A percentile compares a stretch with the other conserved stretches of the same genome.
Conservation (phyloP, 2,329 filamentous ascomycete genomes). For the Cordyceps militaris region DNA sequence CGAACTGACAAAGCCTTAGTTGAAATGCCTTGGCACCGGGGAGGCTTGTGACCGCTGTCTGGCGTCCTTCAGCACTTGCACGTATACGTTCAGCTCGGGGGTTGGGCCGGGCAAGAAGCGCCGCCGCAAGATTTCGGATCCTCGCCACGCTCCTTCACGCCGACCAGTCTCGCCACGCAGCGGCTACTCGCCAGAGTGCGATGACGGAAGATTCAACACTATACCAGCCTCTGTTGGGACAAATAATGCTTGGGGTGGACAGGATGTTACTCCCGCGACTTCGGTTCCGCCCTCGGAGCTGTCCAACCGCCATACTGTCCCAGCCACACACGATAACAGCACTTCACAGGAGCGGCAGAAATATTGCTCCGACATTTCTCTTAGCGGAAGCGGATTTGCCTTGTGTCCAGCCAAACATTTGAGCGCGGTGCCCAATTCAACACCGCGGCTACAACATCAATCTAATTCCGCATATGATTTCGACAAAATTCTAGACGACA, state of each 20-base stretch:
- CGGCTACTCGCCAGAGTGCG: background rate
- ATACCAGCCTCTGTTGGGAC: background rate
- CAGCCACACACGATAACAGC: background rate
- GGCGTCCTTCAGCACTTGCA: background rate
- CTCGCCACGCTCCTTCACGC: background rate
- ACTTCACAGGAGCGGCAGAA: background rate
- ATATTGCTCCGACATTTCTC: background rate
- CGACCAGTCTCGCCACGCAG: background rate
- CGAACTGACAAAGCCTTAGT: background rate
- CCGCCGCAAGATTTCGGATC: background rate
- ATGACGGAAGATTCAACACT: background rate
- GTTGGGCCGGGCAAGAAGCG: slow-evolving; percentile 8
- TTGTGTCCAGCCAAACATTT: background rate
- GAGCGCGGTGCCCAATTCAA: background rate
- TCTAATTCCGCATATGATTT: background rate
- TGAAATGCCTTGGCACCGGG: slow-evolving; percentile 2
- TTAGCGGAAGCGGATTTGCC: background rate
- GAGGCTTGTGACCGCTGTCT: slow-evolving; percentile 2
- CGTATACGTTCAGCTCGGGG: slow-evolving; percentile 7
- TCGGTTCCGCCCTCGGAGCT: too few relatives aligned
- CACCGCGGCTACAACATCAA: background rate
- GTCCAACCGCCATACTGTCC: background rate
- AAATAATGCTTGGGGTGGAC: background rate
- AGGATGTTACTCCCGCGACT: background rate
- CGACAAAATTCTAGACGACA: background rate